Base-by-base conservation (phyloP, 805 yeast species). In the Nakazawaea wyomingensis region DNA sequence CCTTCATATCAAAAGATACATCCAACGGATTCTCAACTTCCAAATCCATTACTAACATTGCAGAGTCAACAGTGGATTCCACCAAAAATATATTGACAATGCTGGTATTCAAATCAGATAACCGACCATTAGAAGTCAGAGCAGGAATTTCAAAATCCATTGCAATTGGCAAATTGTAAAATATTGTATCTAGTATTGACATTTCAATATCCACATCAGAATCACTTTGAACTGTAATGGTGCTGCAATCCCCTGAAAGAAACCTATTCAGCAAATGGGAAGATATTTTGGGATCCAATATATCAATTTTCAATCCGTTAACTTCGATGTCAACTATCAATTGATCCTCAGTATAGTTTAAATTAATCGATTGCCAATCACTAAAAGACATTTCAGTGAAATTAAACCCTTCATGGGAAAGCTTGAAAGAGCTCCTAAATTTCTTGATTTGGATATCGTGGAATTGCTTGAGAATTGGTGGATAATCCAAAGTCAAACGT, bases 1-100 rank as follows among this genome's bases (percentile, higher is more conserved):
- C 44, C 4, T 60, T 54, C 4, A 62, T 27, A 2, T 52, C 56
- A 13, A 62, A 32, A 1, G 61, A 53, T 7, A 52, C 38, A 16
- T 49, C 49, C 18, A 64, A 49, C 1, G 73, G 71, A 47, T 69
- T 72, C 10, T 41, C 28, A 3, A 71, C 27, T 14, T 55, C 58
- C 4, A 64, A 26, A 32, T 60, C 66, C 24, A 63, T 53, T 33
- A 59, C 34, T 4, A 73, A 38, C 4, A 53, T 48, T 11, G 66
- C 44, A 2, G 48, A 49, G 0, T 50, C 45, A 1, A 42, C 29
- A 8, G 53, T 48, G 1, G 74, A 60, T 2, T 58, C 56, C 11
- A 64, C 40, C n/a, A 65, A 54, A 4, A 45, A 27, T 11, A 66
- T 43, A 1, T 50, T 45, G 18, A 44, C 17, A 17, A 53, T 39